These are phyloP conservation scores for Chalciporus sp. DNA, from an alignment of 1,284 basidiomycete genomes.

Conservation along the genomic window DNA sequence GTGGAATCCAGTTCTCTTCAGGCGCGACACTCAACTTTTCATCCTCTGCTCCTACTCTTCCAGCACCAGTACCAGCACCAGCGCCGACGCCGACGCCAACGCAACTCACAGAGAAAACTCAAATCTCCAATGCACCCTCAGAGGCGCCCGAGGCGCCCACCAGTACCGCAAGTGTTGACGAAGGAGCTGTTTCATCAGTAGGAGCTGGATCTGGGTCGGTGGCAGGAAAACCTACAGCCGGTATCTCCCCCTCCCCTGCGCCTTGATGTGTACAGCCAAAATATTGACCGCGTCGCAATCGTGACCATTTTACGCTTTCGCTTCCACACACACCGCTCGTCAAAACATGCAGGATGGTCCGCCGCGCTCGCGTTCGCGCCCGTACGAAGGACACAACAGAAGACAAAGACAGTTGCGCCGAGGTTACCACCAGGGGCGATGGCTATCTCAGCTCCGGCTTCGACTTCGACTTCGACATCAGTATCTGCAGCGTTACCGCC, in stretches of 20 bases:
- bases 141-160: constrained; percentile 19
- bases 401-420: constrained; percentile 50
- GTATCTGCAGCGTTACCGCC: constrained; percentile 19
- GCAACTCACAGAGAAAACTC: constrained; percentile 14
- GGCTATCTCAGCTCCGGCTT: constrained; percentile 25
- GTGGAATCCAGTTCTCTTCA: constrained; percentile 79
- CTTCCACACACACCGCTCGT: constrained; percentile 1
- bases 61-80: constrained; percentile 2
- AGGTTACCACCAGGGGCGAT: constrained; percentile 65
- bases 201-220: constrained; percentile 38
- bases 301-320: constrained; percentile 31
- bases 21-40: constrained; percentile 47
- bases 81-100: constrained; percentile 11
- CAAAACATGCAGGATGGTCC: constrained; percentile 68
- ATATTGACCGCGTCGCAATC: constrained; percentile 40
- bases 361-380: constrained; percentile 86
- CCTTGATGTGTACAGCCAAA: constrained; percentile 38
- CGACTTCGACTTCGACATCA: constrained; percentile 23
- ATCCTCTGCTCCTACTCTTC: constrained; percentile 25
- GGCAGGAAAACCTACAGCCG: constrained; percentile 73
- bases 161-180: constrained; percentile 22
- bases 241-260: constrained; percentile 61
- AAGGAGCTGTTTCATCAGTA: constrained; percentile 22
- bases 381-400: constrained; percentile 59
- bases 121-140: constrained; percentile 13